These are phyloP conservation scores for Entamoeba histolytica DNA, from an alignment of 208 protist genomes.

Conservation along the genomic window DNA sequence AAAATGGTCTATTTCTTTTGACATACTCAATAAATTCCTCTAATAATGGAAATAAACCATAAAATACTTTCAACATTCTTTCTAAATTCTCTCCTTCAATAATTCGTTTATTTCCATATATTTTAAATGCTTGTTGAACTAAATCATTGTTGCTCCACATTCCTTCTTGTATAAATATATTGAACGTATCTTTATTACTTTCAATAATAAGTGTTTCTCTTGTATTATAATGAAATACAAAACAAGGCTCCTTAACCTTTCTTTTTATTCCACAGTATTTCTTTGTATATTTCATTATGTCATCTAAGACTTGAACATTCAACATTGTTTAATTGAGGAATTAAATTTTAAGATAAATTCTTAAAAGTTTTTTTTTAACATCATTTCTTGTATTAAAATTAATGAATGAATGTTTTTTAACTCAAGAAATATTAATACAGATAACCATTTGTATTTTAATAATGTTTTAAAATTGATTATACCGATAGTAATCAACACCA, in stretches of 20 bases:
- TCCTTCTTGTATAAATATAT: neutral
- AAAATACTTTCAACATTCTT: neutral
- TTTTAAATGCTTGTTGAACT: neutral
- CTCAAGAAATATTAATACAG: too few relatives aligned
- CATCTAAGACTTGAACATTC: too few relatives aligned
- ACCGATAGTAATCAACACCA: too few relatives aligned
- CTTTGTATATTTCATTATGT: too few relatives aligned
- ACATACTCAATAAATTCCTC: neutral
- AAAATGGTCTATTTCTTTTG: neutral
- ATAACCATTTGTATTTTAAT: too few relatives aligned
- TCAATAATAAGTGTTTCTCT: neutral
- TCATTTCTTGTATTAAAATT: too few relatives aligned
- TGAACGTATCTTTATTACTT: neutral
- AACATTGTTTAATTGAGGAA: too few relatives aligned
- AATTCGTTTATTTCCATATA: neutral
- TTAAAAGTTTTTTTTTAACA: too few relatives aligned
- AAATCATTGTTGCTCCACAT: neutral
- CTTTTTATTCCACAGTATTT: neutral
- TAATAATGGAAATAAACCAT: neutral
- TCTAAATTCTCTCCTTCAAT: neutral
- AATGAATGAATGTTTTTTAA: too few relatives aligned
- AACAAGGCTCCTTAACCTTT: neutral
- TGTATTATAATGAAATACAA: neutral
- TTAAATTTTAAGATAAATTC: too few relatives aligned
- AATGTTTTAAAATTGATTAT: too few relatives aligned